These are phyloP conservation scores for Corniculantispora saksenae DNA, from an alignment of 2,329 filamentous ascomycete genomes.

Conservation along the genomic window DNA sequence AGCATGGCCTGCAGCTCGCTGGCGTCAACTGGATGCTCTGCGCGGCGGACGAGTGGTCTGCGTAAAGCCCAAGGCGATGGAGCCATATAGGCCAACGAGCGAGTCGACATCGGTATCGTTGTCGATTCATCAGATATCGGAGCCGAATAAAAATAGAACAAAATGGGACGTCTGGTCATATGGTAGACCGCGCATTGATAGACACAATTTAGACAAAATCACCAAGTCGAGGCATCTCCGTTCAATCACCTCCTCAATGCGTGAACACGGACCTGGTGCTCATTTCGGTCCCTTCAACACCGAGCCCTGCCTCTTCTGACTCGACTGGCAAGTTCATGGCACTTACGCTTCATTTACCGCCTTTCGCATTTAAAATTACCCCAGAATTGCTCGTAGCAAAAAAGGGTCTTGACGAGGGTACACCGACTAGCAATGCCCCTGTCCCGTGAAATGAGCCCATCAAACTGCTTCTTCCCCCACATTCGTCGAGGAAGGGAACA, in stretches of 20 bases:
- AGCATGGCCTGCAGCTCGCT: slow-evolving; percentile 40
- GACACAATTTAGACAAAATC: too few relatives aligned
- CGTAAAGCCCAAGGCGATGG: background rate
- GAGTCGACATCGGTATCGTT: too few relatives aligned
- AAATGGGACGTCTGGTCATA: too few relatives aligned
- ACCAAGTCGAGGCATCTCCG: too few relatives aligned
- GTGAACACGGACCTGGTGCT: background rate
- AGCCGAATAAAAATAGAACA: too few relatives aligned
- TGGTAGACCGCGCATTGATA: too few relatives aligned
- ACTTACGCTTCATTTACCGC: background rate
- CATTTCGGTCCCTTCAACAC: background rate
- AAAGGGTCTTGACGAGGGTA: too few relatives aligned
- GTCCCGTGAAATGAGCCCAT: too few relatives aligned
- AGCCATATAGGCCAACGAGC: background rate
- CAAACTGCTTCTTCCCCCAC: background rate
- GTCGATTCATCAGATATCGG: too few relatives aligned
- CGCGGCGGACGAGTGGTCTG: slow-evolving; percentile 45
- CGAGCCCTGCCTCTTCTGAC: background rate
- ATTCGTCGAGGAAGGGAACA: background rate
- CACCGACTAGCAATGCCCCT: too few relatives aligned
- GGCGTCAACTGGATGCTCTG: slow-evolving; percentile 49
- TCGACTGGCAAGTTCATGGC: too few relatives aligned
- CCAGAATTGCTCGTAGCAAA: background rate
- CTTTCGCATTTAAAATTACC: background rate
- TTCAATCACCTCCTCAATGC: background rate